Conservation (phyloP, 2,329 filamentous ascomycete species). For the Capronia americana region DNA sequence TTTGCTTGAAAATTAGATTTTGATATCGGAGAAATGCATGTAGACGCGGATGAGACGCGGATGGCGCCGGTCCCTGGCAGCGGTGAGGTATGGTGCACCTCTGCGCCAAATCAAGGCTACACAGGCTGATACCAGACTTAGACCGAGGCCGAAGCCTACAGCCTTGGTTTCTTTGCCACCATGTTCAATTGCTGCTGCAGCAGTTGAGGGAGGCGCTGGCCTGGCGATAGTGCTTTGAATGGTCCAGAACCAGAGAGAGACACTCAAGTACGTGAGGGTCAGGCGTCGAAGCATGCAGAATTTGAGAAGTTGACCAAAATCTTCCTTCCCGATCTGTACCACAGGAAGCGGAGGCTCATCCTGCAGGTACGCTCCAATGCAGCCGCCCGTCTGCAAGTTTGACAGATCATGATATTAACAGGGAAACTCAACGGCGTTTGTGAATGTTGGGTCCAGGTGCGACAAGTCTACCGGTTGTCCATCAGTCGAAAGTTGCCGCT, state of each 20-base stretch:
- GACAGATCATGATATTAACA: slow-evolving; percentile 22
- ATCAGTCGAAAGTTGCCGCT: background rate
- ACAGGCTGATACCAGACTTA: slow-evolving; percentile 14
- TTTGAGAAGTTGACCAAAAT: background rate
- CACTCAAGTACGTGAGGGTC: background rate
- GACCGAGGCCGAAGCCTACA: background rate
- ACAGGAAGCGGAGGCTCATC: slow-evolving; percentile 4
- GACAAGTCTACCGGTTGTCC: background rate
- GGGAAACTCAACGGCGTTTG: background rate
- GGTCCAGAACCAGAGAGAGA: background rate
- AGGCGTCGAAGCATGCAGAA: background rate
- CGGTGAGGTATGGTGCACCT: background rate
- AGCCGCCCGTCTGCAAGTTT: slow-evolving; percentile 18
- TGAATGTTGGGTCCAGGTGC: background rate
- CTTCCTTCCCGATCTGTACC: slow-evolving; percentile 5
- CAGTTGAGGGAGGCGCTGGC: background rate
- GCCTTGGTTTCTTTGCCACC: background rate
- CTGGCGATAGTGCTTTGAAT: background rate
- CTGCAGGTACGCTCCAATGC: slow-evolving; percentile 18
- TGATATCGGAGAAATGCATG: slow-evolving; percentile 24
- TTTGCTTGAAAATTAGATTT: background rate
- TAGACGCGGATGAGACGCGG: slow-evolving; percentile 8
- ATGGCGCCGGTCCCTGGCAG: slow-evolving; percentile 30
- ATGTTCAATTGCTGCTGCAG: background rate
- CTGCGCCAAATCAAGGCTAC: slow-evolving; percentile 10